Conservation (phyloP, 75 land plant species). For the Larix kaempferi region DNA sequence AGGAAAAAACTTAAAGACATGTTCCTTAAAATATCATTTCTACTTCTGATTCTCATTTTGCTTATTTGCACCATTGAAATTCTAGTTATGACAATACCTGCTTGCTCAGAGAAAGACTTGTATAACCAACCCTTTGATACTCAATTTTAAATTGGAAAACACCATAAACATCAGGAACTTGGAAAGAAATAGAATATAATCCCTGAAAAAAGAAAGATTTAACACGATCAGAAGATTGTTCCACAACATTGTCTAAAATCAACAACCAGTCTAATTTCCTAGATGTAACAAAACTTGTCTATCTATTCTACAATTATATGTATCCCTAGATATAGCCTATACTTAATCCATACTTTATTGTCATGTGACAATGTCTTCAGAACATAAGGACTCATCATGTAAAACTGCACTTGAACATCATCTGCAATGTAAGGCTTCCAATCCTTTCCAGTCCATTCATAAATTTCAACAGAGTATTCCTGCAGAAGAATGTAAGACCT, state of each 20-base stretch:
- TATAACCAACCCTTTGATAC: slow-evolving; percentile 92
- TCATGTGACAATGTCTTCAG: slow-evolving; percentile 77
- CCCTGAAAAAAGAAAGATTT: slow-evolving; percentile 50
- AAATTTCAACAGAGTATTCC: slow-evolving; percentile 92
- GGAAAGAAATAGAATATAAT: slow-evolving; percentile 67
- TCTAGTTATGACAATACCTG: slow-evolving; percentile 50
- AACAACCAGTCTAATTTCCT: neutral
- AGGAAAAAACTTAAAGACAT: neutral
- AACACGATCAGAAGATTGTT: neutral
- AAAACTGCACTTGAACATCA: slow-evolving; percentile 99
- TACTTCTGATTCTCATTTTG: neutral
- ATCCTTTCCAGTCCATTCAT: slow-evolving; percentile 92
- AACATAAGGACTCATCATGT: slow-evolving; percentile 99
- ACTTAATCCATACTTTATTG: slow-evolving; percentile 47
- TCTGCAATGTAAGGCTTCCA: slow-evolving; percentile 95
- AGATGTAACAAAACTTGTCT: neutral
- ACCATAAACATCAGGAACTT: slow-evolving; percentile 99
- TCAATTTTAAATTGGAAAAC: slow-evolving; percentile 99
- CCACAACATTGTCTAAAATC: neutral
- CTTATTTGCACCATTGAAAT: neutral
- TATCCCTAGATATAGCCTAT: neutral
- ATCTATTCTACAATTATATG: neutral
- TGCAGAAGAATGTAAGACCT: slow-evolving; percentile 9
- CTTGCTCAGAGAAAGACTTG: slow-evolving; percentile 79
- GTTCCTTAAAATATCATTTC: neutral